Base-by-base conservation (phyloP, 768 basidiomycete genomes). In the Krasilnikovozyma curviuscula region DNA sequence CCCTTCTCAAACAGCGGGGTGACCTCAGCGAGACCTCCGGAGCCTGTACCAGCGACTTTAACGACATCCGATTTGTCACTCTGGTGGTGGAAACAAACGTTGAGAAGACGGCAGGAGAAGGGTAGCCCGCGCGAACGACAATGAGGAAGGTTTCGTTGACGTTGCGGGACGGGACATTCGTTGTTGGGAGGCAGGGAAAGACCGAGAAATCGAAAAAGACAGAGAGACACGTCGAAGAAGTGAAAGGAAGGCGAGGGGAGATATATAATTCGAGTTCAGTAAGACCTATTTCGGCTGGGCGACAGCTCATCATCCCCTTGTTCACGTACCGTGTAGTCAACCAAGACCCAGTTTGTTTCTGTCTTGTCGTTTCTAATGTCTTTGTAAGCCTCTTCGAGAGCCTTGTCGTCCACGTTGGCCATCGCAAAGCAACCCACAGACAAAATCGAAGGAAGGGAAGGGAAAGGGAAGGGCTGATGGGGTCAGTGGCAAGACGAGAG, bases 321-420 rank as follows among this genome's bases (percentile, higher is more conserved):
- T 23, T 38, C 24, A 48, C 70, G 60, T 55, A 76, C 78, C 69
- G 81, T 79, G 64, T 95, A 97, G 63, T 91, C 83, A 49, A 93
- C 67, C 48, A 95, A 69, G 38, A 89, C 61, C 86, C 86, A 95
- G 63, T 82, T 93, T 28, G 77, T 81, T 27, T 83, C 81, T 32
- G 77, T 71, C 61, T 86, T 86, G 71, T 83, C 78, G 53, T 70
- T 71, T 55, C 88, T 78, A 46, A 93, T 79, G 56, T 86, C 81
- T 63, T 74, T 70, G 71, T 93, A 91, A 28, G 85, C 50, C 25
- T 33, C 23, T 18, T 30, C 7, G 10, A 52, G 46, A 27, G 35
- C 37, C 4, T 40, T 33, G 46, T 46, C 45, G 27, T 47, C 40
- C 19, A 52, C 45, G 50, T 52, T 43, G 19, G 50, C 50, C 50